Base-by-base conservation (phyloP, 2,329 filamentous ascomycete species). In the Xylaria hypoxylon region DNA sequence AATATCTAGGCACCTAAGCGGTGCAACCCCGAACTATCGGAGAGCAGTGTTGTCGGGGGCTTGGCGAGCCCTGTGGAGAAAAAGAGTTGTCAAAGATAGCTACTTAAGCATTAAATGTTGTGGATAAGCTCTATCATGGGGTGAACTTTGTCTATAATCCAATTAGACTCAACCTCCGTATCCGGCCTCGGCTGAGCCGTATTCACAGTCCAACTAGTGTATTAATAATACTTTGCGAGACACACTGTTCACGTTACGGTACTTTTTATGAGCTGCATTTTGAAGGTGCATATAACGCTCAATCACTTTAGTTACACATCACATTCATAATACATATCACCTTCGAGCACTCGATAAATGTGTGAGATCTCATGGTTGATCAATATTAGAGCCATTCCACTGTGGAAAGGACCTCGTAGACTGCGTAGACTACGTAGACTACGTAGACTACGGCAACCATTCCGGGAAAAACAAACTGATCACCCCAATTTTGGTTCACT, bases 171-270 rank as follows among this genome's bases (percentile, higher is more conserved):
- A n/a, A n/a, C 42, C 15, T 57, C 22, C 48, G 17, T 50, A 52
- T 55, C 55, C 60, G 44, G 52, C 48, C 52, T 59, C 38, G 57
- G 51, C 51, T n/a, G n/a, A n/a, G n/a, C n/a, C n/a, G n/a, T n/a
- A 42, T n/a, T 51, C 3, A 51, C 5, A 5, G 1, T 1, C 2
- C 24, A 17, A 51, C 22, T 42, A 35, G 35, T 38, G 50, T n/a
- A n/a, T 35, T 22, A 8, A 38, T 15, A 2, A 2, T 53, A 22
- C 33, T 19, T 28, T 5, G 31, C 13, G 11, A 19, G 15, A 38
- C 10, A 7, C 13, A 24, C 13, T 53, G 11, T n/a, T 28, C 6
- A 15, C 8, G n/a, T 19, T 15, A 4, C 10, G 13, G 17, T 6
- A 10, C 2, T 26, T 24, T 5, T 35, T 15, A 26, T 24, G 11